A percentile compares a stretch with the other conserved stretches of the same genome.
These are phyloP conservation scores for Blastobotrys muscicola DNA, from an alignment of 805 yeast genomes.

Conservation along the genomic window DNA sequence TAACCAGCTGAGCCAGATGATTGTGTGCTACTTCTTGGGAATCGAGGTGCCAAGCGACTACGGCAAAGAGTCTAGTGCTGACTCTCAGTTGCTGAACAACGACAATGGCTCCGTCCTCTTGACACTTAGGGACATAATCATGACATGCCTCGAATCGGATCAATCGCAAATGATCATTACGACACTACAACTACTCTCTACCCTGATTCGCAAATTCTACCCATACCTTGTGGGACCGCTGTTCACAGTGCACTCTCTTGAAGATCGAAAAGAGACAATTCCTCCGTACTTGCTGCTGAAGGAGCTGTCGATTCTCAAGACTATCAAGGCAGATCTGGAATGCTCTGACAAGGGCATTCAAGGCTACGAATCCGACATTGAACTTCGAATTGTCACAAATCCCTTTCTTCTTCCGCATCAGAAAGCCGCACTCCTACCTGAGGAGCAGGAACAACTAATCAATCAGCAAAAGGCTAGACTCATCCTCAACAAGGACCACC, in stretches of 20 bases:
- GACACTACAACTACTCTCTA: conserved; percentile 18
- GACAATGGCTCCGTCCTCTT: conserved; percentile 1
- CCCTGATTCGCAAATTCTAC: conserved; percentile 18
- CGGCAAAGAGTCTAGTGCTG: neutral
- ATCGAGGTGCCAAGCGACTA: neutral
- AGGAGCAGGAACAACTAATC: conserved; percentile 6
- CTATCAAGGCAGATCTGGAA: conserved; percentile 4
- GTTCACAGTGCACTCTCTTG: conserved; percentile 1
- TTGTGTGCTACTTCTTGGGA: conserved; percentile 14
- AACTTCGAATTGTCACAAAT: conserved; percentile 3
- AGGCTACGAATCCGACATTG: conserved; percentile 6
- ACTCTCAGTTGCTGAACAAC: neutral
- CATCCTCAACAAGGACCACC: no score
- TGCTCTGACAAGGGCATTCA: neutral
- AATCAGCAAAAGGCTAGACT: neutral
- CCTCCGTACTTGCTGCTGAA: neutral
- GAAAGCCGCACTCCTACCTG: conserved; percentile 3
- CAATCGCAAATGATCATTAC: conserved; percentile 9
- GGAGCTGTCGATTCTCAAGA: conserved; percentile 2
- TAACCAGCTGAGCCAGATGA: conserved; percentile 16
- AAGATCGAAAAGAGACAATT: neutral
- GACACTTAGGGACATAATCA: conserved; percentile 12
- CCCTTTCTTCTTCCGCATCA: conserved; percentile 7
- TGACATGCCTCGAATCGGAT: conserved; percentile 14
- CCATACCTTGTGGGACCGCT: conserved; percentile 17